These are phyloP conservation scores for Penicillium flavigenum DNA, from an alignment of 495 filamentous ascomycete genomes.

Conservation along the genomic window DNA sequence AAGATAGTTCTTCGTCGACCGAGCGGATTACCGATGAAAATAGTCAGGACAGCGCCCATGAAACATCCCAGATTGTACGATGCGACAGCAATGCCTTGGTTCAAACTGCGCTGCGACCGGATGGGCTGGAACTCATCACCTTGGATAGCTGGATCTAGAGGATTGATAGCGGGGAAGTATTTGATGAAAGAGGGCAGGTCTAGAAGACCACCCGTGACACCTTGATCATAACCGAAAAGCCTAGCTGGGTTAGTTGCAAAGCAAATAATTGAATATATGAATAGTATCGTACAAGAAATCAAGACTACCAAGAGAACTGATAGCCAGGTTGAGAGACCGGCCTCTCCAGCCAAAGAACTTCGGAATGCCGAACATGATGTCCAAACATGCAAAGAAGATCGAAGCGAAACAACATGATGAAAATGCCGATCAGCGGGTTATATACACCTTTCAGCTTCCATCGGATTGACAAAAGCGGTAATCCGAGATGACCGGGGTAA, in stretches of 20 bases:
- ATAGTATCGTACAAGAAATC: slow-evolving; percentile 55
- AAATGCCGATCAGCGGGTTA: slow-evolving; percentile 21
- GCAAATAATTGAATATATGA: not conserved
- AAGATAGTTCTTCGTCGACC: slow-evolving; percentile 70
- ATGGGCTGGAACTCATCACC: not conserved
- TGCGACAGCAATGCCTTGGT: slow-evolving; percentile 56
- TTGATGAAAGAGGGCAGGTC: slow-evolving; percentile 53
- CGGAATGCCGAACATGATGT: slow-evolving; percentile 42
- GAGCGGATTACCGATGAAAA: slow-evolving; percentile 68
- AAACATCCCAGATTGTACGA: slow-evolving; percentile 79
- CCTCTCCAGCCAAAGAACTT: slow-evolving; percentile 64
- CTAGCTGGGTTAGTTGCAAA: slow-evolving; percentile 16
- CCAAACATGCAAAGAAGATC: slow-evolving; percentile 13
- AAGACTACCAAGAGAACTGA: slow-evolving; percentile 64
- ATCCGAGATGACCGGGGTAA: slow-evolving; percentile 19
- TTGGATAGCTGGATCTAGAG: slow-evolving; percentile 12
- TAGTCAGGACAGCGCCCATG: slow-evolving; percentile 63
- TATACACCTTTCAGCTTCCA: slow-evolving; percentile 16
- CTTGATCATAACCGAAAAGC: slow-evolving; percentile 58
- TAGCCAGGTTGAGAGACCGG: slow-evolving; percentile 60
- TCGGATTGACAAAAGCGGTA: slow-evolving; percentile 29
- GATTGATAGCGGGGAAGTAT: slow-evolving; percentile 48
- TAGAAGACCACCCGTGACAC: slow-evolving; percentile 57
- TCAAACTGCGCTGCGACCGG: slow-evolving; percentile 28
- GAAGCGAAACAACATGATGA: slow-evolving; percentile 3